Percentiles rank a stretch among this genome's conserved stretches.
phyloP scores from a whole-genome alignment of 345 rosid species.

The Eucalyptus caleyi region DNA sequence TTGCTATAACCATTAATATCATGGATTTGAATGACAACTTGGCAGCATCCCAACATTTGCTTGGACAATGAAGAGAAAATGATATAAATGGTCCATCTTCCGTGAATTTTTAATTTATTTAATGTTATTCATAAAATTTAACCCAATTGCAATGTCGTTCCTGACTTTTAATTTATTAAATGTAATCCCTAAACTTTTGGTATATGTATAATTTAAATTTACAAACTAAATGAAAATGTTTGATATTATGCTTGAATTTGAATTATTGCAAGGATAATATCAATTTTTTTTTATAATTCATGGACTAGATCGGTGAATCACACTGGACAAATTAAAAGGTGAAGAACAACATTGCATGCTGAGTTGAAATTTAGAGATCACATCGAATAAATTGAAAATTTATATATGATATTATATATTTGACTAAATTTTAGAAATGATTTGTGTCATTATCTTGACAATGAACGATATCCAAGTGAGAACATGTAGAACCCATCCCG shows the following conservation, averaged over 20 bases:
- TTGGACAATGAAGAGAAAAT: neutral
- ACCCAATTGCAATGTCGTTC: fast-evolving
- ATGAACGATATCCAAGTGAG: neutral
- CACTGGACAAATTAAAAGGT: no score
- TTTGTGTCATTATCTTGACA: fast-evolving
- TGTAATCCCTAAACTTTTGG: fast-evolving
- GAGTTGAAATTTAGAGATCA: fast-evolving
- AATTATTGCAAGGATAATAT: no score
- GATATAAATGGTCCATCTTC: fast-evolving
- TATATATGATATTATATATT: no score
- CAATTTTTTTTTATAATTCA: fast-evolving
- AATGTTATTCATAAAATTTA: fast-evolving
- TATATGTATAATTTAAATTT: no score
- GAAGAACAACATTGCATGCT: fast-evolving
- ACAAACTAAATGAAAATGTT: fast-evolving
- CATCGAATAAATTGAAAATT: fast-evolving
- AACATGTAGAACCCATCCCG: neutral
- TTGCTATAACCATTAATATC: neutral
- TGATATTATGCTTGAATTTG: fast-evolving
- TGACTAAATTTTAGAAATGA: no score
- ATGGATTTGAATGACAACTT: neutral
- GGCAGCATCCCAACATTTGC: neutral
- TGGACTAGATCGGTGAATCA: fast-evolving
- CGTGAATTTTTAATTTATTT: no score
- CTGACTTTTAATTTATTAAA: fast-evolving